Evolutionary conservation across 768 basidiomycete species (phyloP).

Genomic region (Fomitopsis pulvina): DNA sequence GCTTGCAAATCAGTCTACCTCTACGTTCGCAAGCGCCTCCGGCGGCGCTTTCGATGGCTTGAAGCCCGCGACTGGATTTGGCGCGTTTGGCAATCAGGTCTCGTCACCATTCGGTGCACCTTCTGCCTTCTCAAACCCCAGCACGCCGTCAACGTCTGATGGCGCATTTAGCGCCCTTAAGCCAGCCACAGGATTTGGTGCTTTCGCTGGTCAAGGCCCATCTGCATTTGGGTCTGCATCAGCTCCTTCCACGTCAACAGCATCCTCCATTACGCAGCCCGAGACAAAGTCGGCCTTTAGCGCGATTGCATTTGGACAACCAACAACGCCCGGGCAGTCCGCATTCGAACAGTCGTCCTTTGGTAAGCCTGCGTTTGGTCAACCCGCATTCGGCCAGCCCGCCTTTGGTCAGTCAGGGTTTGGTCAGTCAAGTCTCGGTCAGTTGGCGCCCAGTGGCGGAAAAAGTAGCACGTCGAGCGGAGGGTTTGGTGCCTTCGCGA

Average conservation of each 20-base stretch:
- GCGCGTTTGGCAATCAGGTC: conserved; percentile 20
- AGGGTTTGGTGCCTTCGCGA: conserved; percentile 11
- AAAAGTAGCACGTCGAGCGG: background rate
- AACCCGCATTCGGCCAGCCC: conserved; percentile 22
- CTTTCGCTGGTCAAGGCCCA: conserved; percentile 17
- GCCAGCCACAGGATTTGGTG: conserved; percentile 24
- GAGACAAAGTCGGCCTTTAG: conserved; percentile 4
- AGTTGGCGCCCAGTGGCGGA: background rate
- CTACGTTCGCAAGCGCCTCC: conserved; percentile 9
- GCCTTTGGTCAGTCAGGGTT: conserved; percentile 30
- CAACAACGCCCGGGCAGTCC: conserved; percentile 4
- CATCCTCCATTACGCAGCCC: background rate
- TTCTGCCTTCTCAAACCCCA: background rate
- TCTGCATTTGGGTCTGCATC: background rate
- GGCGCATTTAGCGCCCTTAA: background rate
- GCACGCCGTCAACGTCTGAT: background rate
- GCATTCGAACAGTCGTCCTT: conserved; percentile 15
- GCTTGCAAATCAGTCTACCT: conserved; percentile 5
- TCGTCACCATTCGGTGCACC: conserved; percentile 9
- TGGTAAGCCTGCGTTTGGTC: conserved; percentile 28
- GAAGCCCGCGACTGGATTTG: conserved; percentile 23
- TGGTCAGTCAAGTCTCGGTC: background rate
- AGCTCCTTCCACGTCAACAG: background rate
- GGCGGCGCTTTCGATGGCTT: conserved; percentile 11
- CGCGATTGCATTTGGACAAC: background rate